A percentile compares a stretch with the other conserved stretches of the same genome.
phyloP scores from a whole-genome alignment of 306 rosid genomes.

The Begonia loranthoides region DNA sequence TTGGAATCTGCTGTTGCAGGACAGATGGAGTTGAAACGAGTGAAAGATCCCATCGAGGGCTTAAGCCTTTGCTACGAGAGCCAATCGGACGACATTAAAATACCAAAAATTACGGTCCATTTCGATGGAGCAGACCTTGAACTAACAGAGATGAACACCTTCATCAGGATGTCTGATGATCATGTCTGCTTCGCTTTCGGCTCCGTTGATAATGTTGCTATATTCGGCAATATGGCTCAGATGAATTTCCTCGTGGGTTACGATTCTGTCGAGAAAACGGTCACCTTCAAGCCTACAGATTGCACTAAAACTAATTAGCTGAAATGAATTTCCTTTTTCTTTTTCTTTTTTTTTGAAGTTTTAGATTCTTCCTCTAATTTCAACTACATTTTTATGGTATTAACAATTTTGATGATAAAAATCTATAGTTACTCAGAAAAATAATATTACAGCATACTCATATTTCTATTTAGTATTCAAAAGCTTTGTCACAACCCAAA shows the following conservation, averaged over 20 bases:
- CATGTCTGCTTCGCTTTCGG: constrained; percentile 35
- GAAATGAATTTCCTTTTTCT: too few species aligned
- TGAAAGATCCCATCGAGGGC: not conserved
- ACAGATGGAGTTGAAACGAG: not conserved
- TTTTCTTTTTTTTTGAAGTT: too few species aligned
- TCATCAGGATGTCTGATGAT: constrained; percentile 8
- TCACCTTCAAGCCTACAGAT: constrained; percentile 35
- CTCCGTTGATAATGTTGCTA: rapidly evolving
- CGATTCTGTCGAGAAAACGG: constrained; percentile 8
- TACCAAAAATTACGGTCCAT: constrained; percentile 9
- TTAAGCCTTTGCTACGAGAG: constrained; percentile 11
- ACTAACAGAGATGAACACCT: constrained; percentile 4
- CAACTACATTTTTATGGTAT: too few species aligned
- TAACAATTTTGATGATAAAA: too few species aligned
- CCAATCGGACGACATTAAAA: not conserved
- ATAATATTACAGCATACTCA: too few species aligned
- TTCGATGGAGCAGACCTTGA: constrained; percentile 10
- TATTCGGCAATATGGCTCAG: constrained; percentile 50
- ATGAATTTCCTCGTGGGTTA: constrained; percentile 39
- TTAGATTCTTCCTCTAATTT: too few species aligned
- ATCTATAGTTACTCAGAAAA: too few species aligned
- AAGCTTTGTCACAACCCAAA: too few species aligned
- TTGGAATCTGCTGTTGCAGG: constrained; percentile 7
- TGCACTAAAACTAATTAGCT: constrained; percentile 5
- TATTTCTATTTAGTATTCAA: too few species aligned